phyloP scores from a whole-genome alignment of 2,329 filamentous ascomycete species.

The Rhynchosporium graminicola region DNA sequence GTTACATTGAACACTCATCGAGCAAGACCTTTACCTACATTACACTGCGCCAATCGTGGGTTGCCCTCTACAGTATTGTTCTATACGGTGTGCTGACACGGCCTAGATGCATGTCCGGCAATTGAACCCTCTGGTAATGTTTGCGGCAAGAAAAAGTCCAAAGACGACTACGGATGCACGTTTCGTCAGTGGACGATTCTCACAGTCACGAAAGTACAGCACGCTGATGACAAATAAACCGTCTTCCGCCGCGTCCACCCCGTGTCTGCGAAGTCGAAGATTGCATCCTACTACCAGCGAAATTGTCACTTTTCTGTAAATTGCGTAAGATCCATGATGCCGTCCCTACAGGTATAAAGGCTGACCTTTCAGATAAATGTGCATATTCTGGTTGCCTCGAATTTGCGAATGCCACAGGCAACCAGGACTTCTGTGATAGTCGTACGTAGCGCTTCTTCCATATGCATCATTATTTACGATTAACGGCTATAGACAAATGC shows the following conservation, averaged over 20 bases:
- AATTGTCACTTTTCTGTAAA: background rate
- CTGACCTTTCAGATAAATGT: background rate
- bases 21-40: background rate
- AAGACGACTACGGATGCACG: background rate
- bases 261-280: background rate
- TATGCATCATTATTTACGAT: background rate
- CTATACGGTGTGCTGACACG: background rate
- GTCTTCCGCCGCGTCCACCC: too few relatives aligned
- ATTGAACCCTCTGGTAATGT: background rate
- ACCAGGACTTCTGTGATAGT: background rate
- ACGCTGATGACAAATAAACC: too few relatives aligned
- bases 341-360: background rate
- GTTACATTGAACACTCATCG: background rate
- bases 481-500: background rate
- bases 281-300: background rate
- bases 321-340: background rate
- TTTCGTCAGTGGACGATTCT: background rate
- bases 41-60: background rate
- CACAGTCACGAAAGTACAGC: too few relatives aligned
- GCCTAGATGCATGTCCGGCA: background rate
- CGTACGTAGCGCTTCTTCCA: background rate
- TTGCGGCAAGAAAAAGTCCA: background rate
- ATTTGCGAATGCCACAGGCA: background rate
- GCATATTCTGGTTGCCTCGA: background rate
- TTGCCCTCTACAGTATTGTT: background rate